These are phyloP conservation scores for Filobasidium uniguttulatum DNA, from an alignment of 1,284 basidiomycete genomes.

Conservation along the genomic window DNA sequence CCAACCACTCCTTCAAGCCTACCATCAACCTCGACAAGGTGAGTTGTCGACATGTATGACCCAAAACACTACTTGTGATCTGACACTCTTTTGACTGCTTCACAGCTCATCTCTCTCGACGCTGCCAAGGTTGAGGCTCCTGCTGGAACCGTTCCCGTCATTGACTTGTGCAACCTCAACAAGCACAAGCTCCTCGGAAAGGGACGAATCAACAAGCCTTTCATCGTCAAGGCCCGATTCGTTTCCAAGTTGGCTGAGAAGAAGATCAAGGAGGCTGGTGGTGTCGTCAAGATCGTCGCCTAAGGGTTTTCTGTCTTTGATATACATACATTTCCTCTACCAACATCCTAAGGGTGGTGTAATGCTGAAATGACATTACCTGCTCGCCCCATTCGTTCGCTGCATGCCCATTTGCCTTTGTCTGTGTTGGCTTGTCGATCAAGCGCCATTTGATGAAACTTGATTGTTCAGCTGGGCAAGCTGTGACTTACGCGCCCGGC, in stretches of 20 bases:
- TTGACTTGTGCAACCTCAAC: conserved; percentile 71
- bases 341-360: neutral
- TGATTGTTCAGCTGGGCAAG: no score
- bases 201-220: conserved; percentile 45
- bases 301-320: conserved; percentile 44
- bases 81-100: neutral
- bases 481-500: no score
- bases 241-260: conserved; percentile 76
- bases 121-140: conserved; percentile 37
- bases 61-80: neutral
- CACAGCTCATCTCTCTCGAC: conserved; percentile 37
- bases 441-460: no score
- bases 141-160: conserved; percentile 61
- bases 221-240: conserved; percentile 92
- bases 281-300: conserved; percentile 79
- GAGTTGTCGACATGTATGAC: conserved; percentile 12
- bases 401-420: no score
- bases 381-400: neutral
- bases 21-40: conserved; percentile 93
- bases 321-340: no score
- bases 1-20: conserved; percentile 79
- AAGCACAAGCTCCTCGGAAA: conserved; percentile 66
- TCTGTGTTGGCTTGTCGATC: no score
- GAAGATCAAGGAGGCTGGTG: conserved; percentile 72
- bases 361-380: neutral